Conservation (phyloP, 352 stramenopile genomes). For the Pythium periplocum region DNA sequence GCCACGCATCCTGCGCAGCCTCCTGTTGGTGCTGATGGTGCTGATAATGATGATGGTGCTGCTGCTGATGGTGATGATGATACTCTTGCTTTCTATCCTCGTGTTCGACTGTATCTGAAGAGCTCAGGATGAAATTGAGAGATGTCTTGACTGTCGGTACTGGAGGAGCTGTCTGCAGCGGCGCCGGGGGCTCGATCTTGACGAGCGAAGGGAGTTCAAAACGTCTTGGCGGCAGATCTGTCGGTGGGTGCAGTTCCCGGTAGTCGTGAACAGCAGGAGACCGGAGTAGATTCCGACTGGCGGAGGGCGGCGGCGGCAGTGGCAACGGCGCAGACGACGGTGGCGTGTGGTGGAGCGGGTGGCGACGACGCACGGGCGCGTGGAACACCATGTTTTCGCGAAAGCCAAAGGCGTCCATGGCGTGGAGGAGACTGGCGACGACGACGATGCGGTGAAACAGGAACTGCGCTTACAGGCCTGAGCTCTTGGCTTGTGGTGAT, state of each 20-base stretch:
- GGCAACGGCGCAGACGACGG: background rate
- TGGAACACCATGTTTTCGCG: conserved; percentile 21
- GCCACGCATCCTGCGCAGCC: too few species aligned
- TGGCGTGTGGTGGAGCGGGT: background rate
- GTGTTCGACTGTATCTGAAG: background rate
- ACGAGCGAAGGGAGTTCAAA: too few species aligned
- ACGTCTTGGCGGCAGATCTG: too few species aligned
- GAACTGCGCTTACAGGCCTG: background rate
- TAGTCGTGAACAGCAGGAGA: too few species aligned
- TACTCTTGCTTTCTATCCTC: background rate
- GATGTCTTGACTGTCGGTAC: background rate
- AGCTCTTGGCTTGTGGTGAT: too few species aligned
- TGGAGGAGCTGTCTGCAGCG: background rate
- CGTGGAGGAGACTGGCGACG: background rate
- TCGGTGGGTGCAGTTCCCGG: too few species aligned
- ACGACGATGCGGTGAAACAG: conserved; percentile 1
- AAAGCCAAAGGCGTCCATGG: conserved; percentile 2
- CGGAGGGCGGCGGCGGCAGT: background rate
- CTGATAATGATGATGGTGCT: background rate
- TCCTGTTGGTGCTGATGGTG: too few species aligned
- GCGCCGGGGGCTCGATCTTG: background rate
- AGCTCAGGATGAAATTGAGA: conserved; percentile 1
- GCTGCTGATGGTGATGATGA: conserved; percentile 3
- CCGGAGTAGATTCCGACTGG: background rate
- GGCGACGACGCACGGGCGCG: conserved; percentile 13